Conservation (phyloP, 2,329 filamentous ascomycete genomes). For the Ascomycota sp. region DNA sequence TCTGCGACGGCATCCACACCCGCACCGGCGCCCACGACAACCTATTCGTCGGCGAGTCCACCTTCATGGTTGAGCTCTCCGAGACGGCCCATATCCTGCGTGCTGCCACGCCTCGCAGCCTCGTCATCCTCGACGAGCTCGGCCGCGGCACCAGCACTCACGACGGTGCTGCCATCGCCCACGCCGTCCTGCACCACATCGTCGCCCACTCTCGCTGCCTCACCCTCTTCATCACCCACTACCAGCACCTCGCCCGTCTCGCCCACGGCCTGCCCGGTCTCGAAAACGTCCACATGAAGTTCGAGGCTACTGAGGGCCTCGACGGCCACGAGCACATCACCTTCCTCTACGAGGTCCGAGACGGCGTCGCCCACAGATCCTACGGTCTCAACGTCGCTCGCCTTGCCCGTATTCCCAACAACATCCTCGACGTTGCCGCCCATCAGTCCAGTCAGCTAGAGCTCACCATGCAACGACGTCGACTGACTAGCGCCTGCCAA, state of each 20-base stretch:
- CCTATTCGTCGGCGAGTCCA: constrained; percentile 80
- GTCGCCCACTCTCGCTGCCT: constrained; percentile 52
- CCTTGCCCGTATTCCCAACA: constrained; percentile 56
- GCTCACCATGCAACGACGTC: constrained; percentile 40
- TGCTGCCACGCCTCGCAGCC: constrained; percentile 57
- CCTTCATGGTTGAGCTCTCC: constrained; percentile 93
- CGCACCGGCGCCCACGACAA: constrained; percentile 94
- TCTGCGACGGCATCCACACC: constrained; percentile 80
- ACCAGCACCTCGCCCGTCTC: constrained; percentile 59
- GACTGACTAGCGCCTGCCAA: constrained; percentile 27
- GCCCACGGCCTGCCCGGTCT: constrained; percentile 47
- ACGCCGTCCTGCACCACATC: constrained; percentile 71
- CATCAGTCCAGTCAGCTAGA: constrained; percentile 64
- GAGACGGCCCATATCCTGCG: constrained; percentile 85
- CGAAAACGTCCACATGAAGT: constrained; percentile 85
- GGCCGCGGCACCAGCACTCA: constrained; percentile 85
- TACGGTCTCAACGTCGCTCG: constrained; percentile 88
- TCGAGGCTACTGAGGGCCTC: constrained; percentile 25
- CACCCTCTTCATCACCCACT: constrained; percentile 93
- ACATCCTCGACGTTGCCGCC: constrained; percentile 59
- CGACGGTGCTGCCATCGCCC: constrained; percentile 86
- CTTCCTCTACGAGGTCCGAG: constrained; percentile 78
- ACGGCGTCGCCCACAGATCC: constrained; percentile 77
- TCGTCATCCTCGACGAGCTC: constrained; percentile 86
- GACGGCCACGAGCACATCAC: constrained; percentile 57